These are phyloP conservation scores for Pichia sp. DNA, from an alignment of 1,139 yeast genomes.

Conservation along the genomic window DNA sequence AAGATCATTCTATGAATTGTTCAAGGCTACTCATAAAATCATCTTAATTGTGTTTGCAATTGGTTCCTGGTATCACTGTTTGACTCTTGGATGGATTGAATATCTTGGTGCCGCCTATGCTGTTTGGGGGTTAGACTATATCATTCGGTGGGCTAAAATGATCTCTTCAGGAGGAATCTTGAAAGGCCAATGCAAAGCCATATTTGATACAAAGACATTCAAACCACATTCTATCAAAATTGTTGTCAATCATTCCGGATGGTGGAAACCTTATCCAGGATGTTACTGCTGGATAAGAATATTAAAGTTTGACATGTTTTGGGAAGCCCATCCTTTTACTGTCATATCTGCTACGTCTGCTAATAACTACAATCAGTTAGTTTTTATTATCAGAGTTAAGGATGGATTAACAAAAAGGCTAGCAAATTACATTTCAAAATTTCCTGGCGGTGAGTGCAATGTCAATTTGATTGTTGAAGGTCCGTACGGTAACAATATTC, in stretches of 20 bases:
- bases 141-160: constrained; percentile 36
- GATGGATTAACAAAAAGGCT: constrained; percentile 36
- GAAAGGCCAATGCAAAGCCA: constrained; percentile 37
- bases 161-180: constrained; percentile 41
- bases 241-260: constrained; percentile 37
- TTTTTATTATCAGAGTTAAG: constrained; percentile 37
- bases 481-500: constrained; percentile 38
- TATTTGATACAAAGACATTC: constrained; percentile 21
- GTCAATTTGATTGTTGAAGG: constrained; percentile 39
- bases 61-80: constrained; percentile 46
- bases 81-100: constrained; percentile 49
- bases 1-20: constrained; percentile 43
- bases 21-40: constrained; percentile 41
- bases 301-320: constrained; percentile 41
- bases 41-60: constrained; percentile 41
- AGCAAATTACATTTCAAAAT: constrained; percentile 30
- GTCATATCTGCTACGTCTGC: constrained; percentile 34
- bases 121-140: constrained; percentile 42
- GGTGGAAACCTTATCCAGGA: constrained; percentile 42
- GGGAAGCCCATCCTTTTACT: constrained; percentile 60
- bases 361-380: constrained; percentile 34
- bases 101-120: constrained; percentile 37
- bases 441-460: constrained; percentile 27
- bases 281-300: constrained; percentile 38
- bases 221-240: constrained; percentile 33